Evolutionary conservation across 371 early-diverging fungal genomes (phyloP), one percentile per base, ranked within the genome.

Genomic region (Mortierella sp.): DNA sequence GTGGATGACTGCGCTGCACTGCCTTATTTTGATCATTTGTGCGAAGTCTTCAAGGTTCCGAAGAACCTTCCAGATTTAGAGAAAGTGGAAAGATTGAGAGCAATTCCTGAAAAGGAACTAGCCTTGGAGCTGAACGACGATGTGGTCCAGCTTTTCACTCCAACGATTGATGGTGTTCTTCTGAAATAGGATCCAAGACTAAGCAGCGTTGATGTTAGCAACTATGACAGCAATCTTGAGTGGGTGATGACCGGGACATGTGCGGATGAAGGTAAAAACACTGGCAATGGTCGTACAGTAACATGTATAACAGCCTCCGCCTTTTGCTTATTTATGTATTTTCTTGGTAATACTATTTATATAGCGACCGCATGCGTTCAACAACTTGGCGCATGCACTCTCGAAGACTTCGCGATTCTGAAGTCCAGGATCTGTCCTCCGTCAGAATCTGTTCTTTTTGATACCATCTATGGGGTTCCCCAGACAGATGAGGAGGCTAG

Each of bases 191-290:
- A 66, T 50, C 23, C 6, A 2, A 14, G 27, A n/a, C 24, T 32
- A 7, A 17, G 6, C 31, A 54, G n/a, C 51, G 14, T 17, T 17
- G 3, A 14, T 5, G 1, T 48, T n/a, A n/a, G n/a, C n/a, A n/a
- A n/a, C n/a, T n/a, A 41, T 32, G 41, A 47, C 31, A 24, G 34
- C 0, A 23, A 30, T 7, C 39, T 66, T 19, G 43, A 66, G 8
- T 66, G 67, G 60, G 50, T 66, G 6, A 14, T 66, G 2, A 42
- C 19, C 17, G 60, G 67, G 1, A 42, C 42, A 17, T 42, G 43
- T 54, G 19, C 30, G 1, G 53, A 66, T 6, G 60, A 66, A 59
- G 67, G 67, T 66, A 59, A 14, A n/a, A n/a, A n/a, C n/a, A n/a
- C n/a, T n/a, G n/a, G n/a, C n/a, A n/a, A n/a, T n/a, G n/a, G n/a